Evolutionary conservation across 2,329 filamentous ascomycete genomes (phyloP), one percentile per base, ranked within the genome.

Genomic region (Exophiala sideris): DNA sequence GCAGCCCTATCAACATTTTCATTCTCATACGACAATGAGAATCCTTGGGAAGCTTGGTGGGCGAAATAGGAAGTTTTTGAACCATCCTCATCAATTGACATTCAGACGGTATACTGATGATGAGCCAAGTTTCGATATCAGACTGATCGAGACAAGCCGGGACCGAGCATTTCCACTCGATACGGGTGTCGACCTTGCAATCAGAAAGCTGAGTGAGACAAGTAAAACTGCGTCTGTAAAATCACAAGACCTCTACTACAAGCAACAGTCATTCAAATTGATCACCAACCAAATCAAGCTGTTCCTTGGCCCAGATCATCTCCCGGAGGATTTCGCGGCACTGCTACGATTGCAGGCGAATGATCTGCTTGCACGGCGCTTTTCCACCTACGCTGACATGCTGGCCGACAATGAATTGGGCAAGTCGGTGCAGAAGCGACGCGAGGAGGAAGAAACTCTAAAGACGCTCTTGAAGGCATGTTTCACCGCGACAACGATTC

Each of bases 1-100:
- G 6, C 87, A 91, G 59, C 94, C 94, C 0, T 96, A 99, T 70
- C 96, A 88, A 65, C 95, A 99, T 70, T 96, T 96, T 71, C 92
- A 97, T 67, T 89, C 95, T 0, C 94, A 99, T 68, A 97, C 94
- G 0, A 97, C 94, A 0, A 95, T 99, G 86, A 81, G 94, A 42
- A 99, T 99, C 53, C 79, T 99, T 1, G 94, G 94, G 11, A 99
- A 99, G 71, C 81, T 99, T 10, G 94, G 95, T 42, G 94, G 94
- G 6, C 85, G 94, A 21, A 99, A 99, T 66, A 80, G 95, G 34
- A 96, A 95, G 67, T 99, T 96, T 70, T 86, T 97, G 76, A 96
- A 88, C 5, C 88, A 91, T 45, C 89, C 92, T 2, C 86, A 92
- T 5, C 84, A 86, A n/a, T 81, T 99, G 10, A 80, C 84, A 1